phyloP scores from a whole-genome alignment of 2,329 filamentous ascomycete genomes.

The Cordyceps militaris region DNA sequence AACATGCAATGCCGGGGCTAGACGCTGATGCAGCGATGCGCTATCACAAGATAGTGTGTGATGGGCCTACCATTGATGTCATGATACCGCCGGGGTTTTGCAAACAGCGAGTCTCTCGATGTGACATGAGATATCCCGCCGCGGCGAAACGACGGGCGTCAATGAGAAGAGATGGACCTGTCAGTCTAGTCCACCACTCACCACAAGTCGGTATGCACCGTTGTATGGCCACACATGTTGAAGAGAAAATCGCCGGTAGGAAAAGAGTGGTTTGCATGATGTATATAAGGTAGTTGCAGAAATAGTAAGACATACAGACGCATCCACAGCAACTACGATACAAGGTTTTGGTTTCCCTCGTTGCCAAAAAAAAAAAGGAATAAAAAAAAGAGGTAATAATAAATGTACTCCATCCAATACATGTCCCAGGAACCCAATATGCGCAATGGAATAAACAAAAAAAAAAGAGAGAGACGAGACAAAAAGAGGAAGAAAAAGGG shows the following conservation, averaged over 20 bases:
- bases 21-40: background rate
- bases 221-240: background rate
- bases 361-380: constrained; percentile 20
- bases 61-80: background rate
- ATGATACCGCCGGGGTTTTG: background rate
- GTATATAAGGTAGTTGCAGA: constrained; percentile 8
- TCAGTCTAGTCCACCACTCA: too few species aligned
- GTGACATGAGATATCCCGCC: background rate
- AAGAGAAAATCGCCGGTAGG: background rate
- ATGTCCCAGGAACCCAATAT: constrained; percentile 23
- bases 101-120: background rate
- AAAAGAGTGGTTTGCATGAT: background rate
- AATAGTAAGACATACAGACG: background rate
- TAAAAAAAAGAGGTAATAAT: constrained; percentile 7
- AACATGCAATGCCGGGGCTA: too few species aligned
- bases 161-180: background rate
- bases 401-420: constrained; percentile 37
- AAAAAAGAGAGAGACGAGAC: constrained; percentile 17
- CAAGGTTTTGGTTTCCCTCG: constrained; percentile 17
- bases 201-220: background rate
- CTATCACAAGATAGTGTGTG: background rate
- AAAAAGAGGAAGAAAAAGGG: constrained; percentile 12
- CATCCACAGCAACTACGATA: background rate
- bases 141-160: background rate
- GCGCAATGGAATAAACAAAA: constrained; percentile 10